Evolutionary conservation across 2,329 filamentous ascomycete species (phyloP), one percentile per base, ranked within the genome.

Genomic region (Biscogniauxia sp.): DNA sequence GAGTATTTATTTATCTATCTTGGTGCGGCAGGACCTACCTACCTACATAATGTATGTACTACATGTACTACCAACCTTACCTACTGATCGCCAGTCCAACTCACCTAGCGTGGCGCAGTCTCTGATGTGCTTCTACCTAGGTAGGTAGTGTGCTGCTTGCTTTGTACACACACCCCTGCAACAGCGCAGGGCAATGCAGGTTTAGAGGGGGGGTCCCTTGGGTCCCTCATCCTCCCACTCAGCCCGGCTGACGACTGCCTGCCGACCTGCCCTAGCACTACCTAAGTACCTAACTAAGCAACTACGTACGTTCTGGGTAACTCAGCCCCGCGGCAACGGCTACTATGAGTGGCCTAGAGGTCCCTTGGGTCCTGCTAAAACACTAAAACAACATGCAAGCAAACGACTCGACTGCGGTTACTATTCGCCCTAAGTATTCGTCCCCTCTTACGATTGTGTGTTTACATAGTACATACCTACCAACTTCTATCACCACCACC

Each of bases 61-160:
- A 23, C 23, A 23, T 23, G 23, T 23, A 5, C 23, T 23, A 23
- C 23, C 23, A 23, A 32, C 28, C 28, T 13, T 9, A 32, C 28
- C 28, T 32, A 32, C 56, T 58, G 57, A 53, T 61, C 55, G 60
- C 61, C 56, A 61, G 66, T 64, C 64, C 59, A 64, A 63, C 59
- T 61, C 61, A 63, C 64, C 56, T 64, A 28, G 66, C 64, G 69
- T 71, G 69, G 69, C 69, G 69, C 69, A 71, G 69, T 64, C 59
- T 61, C 52, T 50, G 53, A 45, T 23, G 20, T 28, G 32, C 45
- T 51, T 55, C 25, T 57, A n/a, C n/a, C n/a, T n/a, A n/a, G n/a
- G n/a, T n/a, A n/a, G n/a, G n/a, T n/a, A 32, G 28, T 32, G 28
- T 32, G 28, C 28, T 32, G 4, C 28, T 13, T 32, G 28, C 28